phyloP scores from a whole-genome alignment of 768 basidiomycete genomes.

The Boletellus sp. region DNA sequence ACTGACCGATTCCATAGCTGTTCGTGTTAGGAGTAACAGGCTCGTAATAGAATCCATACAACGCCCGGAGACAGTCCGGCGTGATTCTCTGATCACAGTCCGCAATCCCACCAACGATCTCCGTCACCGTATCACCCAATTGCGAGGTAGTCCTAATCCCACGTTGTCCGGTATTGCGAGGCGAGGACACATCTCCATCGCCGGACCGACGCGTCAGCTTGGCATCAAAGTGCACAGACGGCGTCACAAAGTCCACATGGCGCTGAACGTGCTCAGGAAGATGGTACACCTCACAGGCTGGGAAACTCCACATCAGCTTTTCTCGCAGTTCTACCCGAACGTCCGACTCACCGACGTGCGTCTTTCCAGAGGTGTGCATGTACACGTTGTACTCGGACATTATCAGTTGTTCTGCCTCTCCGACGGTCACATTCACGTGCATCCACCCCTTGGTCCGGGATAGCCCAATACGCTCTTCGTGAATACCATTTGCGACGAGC shows the following conservation, averaged over 20 bases:
- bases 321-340: too few species aligned
- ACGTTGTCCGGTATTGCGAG: constrained; percentile 16
- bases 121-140: constrained; percentile 8
- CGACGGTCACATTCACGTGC: constrained; percentile 23
- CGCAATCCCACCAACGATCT: constrained; percentile 10
- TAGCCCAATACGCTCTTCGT: constrained; percentile 14
- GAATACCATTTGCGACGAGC: constrained; percentile 25
- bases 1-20: constrained; percentile 32
- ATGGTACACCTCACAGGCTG: constrained; percentile 32
- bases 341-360: constrained; percentile 21
- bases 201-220: constrained; percentile 17
- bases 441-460: constrained; percentile 23
- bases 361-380: constrained; percentile 19
- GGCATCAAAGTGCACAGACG: constrained; percentile 34
- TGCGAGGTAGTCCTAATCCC: constrained; percentile 12
- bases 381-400: constrained; percentile 33
- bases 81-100: constrained; percentile 29
- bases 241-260: constrained; percentile 35
- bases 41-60: constrained; percentile 25
- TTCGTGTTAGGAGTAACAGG: constrained; percentile 26
- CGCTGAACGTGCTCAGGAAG: constrained; percentile 28
- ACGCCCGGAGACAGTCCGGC: constrained; percentile 25
- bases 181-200: neutral
- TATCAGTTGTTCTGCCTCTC: constrained; percentile 33
- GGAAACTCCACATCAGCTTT: too few species aligned